Evolutionary conservation across 2,329 filamentous ascomycete genomes (phyloP), one percentile per base, ranked within the genome.

Genomic region (Rhynchosporium secalis): DNA sequence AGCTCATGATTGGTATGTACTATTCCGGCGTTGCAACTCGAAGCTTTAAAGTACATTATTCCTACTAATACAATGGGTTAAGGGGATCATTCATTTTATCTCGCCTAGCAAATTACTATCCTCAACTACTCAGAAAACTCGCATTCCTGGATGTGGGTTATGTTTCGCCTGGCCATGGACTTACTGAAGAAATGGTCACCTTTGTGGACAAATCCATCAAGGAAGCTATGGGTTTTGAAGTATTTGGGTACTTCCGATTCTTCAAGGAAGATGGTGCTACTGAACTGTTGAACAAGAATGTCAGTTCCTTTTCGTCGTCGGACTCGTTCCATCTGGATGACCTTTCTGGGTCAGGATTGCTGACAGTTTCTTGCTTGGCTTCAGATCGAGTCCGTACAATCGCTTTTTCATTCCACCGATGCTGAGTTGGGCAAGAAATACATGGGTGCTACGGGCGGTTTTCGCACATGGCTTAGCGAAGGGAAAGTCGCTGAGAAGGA

Each of bases 221-320:
- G 31, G 29, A 68, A 29, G 38, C 60, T 8, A 41, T 65, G 29
- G 65, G 65, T 1, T 69, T 64, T 56, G 56, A 60, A 8, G 59
- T 68, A 2, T 66, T 69, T 41, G 66, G 68, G 12, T 69, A 71
- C 33, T 66, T 66, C 49, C 48, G 65, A 7, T 69, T 70, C 45
- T 69, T 70, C 29, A 52, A 66, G 10, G 66, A 69, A 40, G 60
- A 66, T 8, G 64, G 59, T 58, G 66, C 68, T 40, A 52, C 58
- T 3, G 56, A 65, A 31, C 31, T 69, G 36, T 62, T 69, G 57
- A 51, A 66, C 58, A 47, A 48, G 15, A 51, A 66, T 62, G 67
- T 70, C 36, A 20, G 62, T 60, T 12, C 40, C 8, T 10, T 5
- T 57, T 46, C 41, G 4, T 9, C 15, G 3, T 36, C 13, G 31